Percentiles rank a stretch among this genome's conserved stretches.
Conservation (phyloP, 2,329 filamentous ascomycete species). For the Chalaropsis thielavioides region DNA sequence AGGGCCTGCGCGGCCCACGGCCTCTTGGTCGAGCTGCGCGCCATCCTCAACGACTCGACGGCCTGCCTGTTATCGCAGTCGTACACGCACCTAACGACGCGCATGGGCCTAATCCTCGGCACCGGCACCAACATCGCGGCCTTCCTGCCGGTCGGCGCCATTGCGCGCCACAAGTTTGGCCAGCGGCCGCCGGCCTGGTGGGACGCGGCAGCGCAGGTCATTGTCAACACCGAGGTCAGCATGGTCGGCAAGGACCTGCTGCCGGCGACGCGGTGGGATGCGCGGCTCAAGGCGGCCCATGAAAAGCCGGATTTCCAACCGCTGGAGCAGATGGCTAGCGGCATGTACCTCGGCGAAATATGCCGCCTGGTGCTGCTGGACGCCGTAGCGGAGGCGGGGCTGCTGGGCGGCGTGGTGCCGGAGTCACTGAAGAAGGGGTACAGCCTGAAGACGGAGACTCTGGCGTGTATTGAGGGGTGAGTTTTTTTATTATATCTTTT, state of each 20-base stretch:
- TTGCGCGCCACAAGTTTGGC: slow-evolving; percentile 43
- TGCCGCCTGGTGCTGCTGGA: slow-evolving; percentile 44
- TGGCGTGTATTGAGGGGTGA: slow-evolving; percentile 44
- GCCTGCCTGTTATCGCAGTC: slow-evolving; percentile 52
- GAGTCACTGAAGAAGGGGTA: slow-evolving; percentile 38
- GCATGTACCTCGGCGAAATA: slow-evolving; percentile 53
- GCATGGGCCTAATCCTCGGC: slow-evolving; percentile 51
- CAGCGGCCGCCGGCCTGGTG: slow-evolving; percentile 41
- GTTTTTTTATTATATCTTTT: slow-evolving; percentile 20
- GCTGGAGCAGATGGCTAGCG: slow-evolving; percentile 47
- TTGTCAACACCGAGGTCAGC: slow-evolving; percentile 52
- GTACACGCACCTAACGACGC: slow-evolving; percentile 42
- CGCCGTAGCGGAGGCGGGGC: slow-evolving; percentile 38
- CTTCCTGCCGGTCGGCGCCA: slow-evolving; percentile 44
- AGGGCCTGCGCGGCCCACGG: slow-evolving; percentile 36
- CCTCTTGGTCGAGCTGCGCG: slow-evolving; percentile 41
- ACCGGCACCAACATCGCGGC: slow-evolving; percentile 54
- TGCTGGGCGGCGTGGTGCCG: slow-evolving; percentile 44
- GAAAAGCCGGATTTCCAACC: slow-evolving; percentile 46
- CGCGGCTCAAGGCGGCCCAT: slow-evolving; percentile 36
- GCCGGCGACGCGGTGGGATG: slow-evolving; percentile 48
- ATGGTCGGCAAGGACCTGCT: slow-evolving; percentile 50
- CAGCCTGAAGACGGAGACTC: slow-evolving; percentile 44
- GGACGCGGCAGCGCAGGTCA: slow-evolving; percentile 43
- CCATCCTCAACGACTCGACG: slow-evolving; percentile 53